These are phyloP conservation scores for Lachnellula hyalina DNA, from an alignment of 2,329 filamentous ascomycete genomes.

Conservation along the genomic window DNA sequence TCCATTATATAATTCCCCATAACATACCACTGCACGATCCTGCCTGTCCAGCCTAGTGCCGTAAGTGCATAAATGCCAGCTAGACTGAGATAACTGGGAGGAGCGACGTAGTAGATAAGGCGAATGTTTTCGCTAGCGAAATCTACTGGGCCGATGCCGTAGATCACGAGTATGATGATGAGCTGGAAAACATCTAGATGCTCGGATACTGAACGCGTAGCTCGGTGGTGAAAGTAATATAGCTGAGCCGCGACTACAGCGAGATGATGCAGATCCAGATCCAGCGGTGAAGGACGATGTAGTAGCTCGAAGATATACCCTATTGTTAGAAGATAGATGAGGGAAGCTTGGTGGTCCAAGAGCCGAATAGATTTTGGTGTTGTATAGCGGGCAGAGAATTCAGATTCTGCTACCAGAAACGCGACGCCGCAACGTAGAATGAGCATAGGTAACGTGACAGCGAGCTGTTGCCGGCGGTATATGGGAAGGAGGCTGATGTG, in stretches of 20 bases:
- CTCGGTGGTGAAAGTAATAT: background rate
- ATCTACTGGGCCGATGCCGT: background rate
- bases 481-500: background rate
- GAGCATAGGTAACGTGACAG: background rate
- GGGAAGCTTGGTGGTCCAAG: background rate
- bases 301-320: background rate
- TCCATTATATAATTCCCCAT: background rate
- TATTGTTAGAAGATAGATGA: background rate
- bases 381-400: background rate
- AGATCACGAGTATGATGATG: background rate
- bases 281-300: background rate
- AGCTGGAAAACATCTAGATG: background rate
- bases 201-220: background rate
- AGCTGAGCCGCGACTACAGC: background rate
- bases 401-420: background rate
- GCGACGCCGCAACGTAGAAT: background rate
- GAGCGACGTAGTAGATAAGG: background rate
- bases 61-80: background rate
- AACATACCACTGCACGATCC: background rate
- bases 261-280: background rate
- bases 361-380: background rate
- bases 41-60: background rate
- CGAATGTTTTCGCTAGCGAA: background rate
- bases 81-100: background rate
- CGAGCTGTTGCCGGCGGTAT: background rate